A percentile compares a stretch with the other conserved stretches of the same genome.
phyloP scores from a whole-genome alignment of 1,284 basidiomycete genomes.

The Marasmius tenuissimus region DNA sequence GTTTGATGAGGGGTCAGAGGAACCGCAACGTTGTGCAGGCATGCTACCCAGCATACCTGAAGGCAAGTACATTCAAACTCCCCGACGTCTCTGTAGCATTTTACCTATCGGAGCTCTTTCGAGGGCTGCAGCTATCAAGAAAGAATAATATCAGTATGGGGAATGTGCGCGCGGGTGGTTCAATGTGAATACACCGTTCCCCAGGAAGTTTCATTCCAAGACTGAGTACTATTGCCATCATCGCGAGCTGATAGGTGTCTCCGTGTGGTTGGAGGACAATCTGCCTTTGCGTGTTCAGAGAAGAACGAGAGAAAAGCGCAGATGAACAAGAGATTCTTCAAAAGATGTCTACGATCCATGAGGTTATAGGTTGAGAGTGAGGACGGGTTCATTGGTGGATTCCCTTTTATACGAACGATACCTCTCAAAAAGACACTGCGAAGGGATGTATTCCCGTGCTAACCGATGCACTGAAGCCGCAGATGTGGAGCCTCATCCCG shows the following conservation, averaged over 20 bases:
- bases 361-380: too few relatives aligned
- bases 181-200: not conserved
- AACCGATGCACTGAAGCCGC: not conserved
- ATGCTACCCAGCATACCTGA: not conserved
- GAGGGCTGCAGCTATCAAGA: not conserved
- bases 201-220: not conserved
- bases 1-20: not conserved
- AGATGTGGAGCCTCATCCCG: not conserved
- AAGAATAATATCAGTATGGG: not conserved
- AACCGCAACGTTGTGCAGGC: not conserved
- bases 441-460: not conserved
- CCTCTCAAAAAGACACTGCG: not conserved
- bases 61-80: conserved; percentile 11
- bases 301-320: too few relatives aligned
- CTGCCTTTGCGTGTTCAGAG: too few relatives aligned
- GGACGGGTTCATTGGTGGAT: not conserved
- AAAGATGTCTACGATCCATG: too few relatives aligned
- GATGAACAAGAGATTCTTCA: too few relatives aligned
- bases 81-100: conserved; percentile 4
- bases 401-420: not conserved
- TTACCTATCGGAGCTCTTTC: conserved; percentile 9
- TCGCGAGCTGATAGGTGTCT: too few relatives aligned
- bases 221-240: too few relatives aligned
- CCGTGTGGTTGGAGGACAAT: too few relatives aligned
- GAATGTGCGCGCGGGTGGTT: not conserved